Conservation (phyloP, 202 grass and related monocot genomes). For the Cymbopogon flexuosus region DNA sequence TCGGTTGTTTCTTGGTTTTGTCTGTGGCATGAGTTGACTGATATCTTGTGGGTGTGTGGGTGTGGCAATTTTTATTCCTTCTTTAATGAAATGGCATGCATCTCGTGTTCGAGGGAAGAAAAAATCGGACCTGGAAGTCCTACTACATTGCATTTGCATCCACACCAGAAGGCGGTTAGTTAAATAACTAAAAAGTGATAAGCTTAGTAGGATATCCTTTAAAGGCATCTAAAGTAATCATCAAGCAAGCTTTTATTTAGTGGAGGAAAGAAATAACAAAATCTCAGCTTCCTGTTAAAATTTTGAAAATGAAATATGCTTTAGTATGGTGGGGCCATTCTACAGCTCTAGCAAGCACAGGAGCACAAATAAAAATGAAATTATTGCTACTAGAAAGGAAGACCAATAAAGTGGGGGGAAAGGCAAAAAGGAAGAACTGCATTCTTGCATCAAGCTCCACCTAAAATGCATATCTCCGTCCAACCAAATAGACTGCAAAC, state of each 20-base stretch:
- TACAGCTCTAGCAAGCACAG: conserved; percentile 17
- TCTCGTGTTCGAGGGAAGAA: background rate
- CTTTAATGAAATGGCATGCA: background rate
- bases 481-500: conserved; percentile 7
- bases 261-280: conserved; percentile 22
- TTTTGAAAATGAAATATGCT: conserved; percentile 8
- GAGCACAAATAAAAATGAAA: conserved; percentile 4
- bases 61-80: background rate
- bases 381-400: conserved; percentile 27
- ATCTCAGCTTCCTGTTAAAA: conserved; percentile 5
- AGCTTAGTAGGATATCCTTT: conserved; percentile 3
- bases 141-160: conserved; percentile 16
- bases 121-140: background rate
- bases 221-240: conserved; percentile 23
- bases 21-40: background rate
- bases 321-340: conserved; percentile 12
- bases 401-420: background rate
- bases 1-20: background rate
- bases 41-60: background rate
- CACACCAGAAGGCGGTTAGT: conserved; percentile 13
- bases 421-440: background rate
- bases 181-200: background rate
- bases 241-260: conserved; percentile 35
- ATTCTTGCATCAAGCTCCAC: background rate
- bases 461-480: conserved; percentile 1